Evolutionary conservation across 75 land plant species (phyloP).

Genomic region (Sequoia sempervirens): DNA sequence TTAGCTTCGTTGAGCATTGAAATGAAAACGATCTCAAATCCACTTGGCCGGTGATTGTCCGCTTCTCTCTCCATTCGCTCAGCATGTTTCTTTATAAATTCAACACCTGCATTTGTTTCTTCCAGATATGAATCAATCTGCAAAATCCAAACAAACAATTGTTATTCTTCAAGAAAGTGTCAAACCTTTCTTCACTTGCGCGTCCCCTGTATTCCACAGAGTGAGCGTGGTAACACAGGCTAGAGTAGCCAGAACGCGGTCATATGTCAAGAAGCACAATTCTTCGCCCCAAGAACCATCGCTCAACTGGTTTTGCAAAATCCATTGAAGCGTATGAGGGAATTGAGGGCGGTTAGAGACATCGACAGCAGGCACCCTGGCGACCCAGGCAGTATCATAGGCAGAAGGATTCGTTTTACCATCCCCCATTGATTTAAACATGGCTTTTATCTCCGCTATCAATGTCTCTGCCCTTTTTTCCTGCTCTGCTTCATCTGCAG

Average conservation of each 20-base stretch:
- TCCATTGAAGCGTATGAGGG: conserved; percentile 37
- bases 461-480: not conserved
- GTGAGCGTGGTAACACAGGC: conserved; percentile 37
- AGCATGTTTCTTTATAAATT: conserved; percentile 10
- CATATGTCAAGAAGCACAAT: conserved; percentile 27
- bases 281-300: conserved; percentile 57
- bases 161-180: not conserved
- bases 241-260: conserved; percentile 33
- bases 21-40: conserved; percentile 16
- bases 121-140: too few relatives aligned
- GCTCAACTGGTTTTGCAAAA: conserved; percentile 38
- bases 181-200: conserved; percentile 24
- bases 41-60: conserved; percentile 5
- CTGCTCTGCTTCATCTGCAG: not conserved
- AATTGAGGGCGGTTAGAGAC: conserved; percentile 25
- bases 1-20: conserved; percentile 18
- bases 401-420: conserved; percentile 9
- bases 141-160: not conserved
- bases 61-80: not conserved
- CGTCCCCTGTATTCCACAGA: conserved; percentile 24
- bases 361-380: not conserved
- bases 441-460: not conserved
- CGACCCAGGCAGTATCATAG: conserved; percentile 15
- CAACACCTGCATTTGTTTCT: conserved; percentile 1
- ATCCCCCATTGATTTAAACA: conserved; percentile 8